Evolutionary conservation across 176 grass and related monocot genomes (phyloP).

Genomic region (Triticum timopheevii): DNA sequence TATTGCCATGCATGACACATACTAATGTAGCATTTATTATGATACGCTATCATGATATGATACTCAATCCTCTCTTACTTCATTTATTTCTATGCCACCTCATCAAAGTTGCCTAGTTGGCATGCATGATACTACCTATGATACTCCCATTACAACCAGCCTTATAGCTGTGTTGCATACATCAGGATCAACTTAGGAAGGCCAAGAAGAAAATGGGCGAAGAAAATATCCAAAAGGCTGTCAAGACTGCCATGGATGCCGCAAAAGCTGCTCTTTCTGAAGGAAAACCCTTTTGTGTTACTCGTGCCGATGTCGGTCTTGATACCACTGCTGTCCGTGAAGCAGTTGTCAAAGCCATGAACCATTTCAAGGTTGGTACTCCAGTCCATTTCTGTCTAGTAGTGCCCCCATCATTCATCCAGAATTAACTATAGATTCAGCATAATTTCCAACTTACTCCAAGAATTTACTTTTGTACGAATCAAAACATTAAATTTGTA

Average conservation of each 20-base stretch:
- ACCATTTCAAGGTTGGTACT: constrained; percentile 24
- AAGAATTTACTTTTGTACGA: not conserved
- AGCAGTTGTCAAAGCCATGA: constrained; percentile 82
- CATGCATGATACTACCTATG: too few relatives aligned
- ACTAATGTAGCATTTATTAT: too few relatives aligned
- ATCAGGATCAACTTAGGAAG: constrained; percentile 83
- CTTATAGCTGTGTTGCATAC: not conserved
- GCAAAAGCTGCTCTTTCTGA: constrained; percentile 72
- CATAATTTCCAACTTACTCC: not conserved
- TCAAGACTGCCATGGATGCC: constrained; percentile 54
- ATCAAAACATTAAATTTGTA: not conserved
- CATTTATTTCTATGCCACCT: too few relatives aligned
- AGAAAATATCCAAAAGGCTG: constrained; percentile 80
- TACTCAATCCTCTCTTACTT: too few relatives aligned
- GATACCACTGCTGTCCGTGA: constrained; percentile 79
- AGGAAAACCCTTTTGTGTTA: constrained; percentile 64
- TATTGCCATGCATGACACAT: too few relatives aligned
- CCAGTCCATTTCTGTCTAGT: not conserved
- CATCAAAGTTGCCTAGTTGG: too few relatives aligned
- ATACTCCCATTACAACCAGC: too few relatives aligned
- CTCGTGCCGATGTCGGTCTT: constrained; percentile 70
- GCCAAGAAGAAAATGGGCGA: constrained; percentile 90
- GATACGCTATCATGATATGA: too few relatives aligned
- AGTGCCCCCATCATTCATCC: not conserved
- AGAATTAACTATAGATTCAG: not conserved